These are phyloP conservation scores for Pilatotrama ljubarskyi DNA, from an alignment of 768 basidiomycete species.

Conservation along the genomic window DNA sequence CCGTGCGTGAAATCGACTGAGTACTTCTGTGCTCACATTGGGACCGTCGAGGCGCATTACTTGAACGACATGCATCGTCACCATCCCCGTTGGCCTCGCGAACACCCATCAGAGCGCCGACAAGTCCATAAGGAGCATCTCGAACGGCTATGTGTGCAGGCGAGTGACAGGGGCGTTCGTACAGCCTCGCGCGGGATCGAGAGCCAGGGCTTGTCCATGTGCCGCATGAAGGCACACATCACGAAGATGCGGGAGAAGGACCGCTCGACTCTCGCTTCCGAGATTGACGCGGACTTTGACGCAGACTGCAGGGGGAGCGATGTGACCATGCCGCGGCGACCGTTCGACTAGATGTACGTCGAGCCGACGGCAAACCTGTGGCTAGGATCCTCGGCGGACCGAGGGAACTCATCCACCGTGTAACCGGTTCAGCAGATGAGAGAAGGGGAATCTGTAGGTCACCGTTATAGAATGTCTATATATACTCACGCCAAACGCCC, in stretches of 20 bases:
- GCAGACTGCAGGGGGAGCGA: too few relatives aligned
- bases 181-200: conserved; percentile 1
- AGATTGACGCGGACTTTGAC: too few relatives aligned
- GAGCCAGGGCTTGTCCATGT: background rate
- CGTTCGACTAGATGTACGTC: too few relatives aligned
- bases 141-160: background rate
- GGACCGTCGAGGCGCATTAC: conserved; percentile 25
- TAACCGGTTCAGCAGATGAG: too few relatives aligned
- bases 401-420: too few relatives aligned
- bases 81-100: conserved; percentile 24
- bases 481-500: too few relatives aligned
- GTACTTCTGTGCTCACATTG: background rate
- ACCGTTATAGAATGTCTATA: too few relatives aligned
- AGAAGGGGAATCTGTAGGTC: too few relatives aligned
- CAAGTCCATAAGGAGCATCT: background rate
- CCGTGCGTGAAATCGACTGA: too few relatives aligned
- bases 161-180: background rate
- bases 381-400: too few relatives aligned
- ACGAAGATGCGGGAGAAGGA: background rate
- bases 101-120: background rate
- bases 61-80: conserved; percentile 29
- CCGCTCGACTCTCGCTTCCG: background rate
- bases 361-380: too few relatives aligned
- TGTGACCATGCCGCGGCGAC: too few relatives aligned
- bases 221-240: background rate